Evolutionary conservation across 140 eudicot species (phyloP), one percentile per base, ranked within the genome.

Genomic region (Senecio squalidus): DNA sequence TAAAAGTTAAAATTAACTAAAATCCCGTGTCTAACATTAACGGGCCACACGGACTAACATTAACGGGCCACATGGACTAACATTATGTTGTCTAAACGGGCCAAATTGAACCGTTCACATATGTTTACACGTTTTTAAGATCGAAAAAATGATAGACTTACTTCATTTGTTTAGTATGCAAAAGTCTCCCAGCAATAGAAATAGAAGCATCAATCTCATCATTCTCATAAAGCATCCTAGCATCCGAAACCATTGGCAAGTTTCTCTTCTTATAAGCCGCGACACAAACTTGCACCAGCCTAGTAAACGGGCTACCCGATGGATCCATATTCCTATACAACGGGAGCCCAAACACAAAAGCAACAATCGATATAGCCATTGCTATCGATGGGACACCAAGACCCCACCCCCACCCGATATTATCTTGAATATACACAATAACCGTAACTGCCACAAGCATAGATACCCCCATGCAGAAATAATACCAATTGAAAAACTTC

Each of bases 391-490:
- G 82, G 54, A 68, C 48, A 6, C 86, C 86, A 2, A 76, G 74
- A 9, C 86, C 82, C 82, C 76, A 71, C 3, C 77, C 87, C 83
- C 87, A 80, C 33, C 83, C 80, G 4, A 80, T 50, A n/a, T 76
- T 30, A 55, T 80, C 87, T 25, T 80, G 83, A 51, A 80, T 68
- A 18, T 80, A 80, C 10, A 80, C 83, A 22, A 80, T 65, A 1
- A 80, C 80, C 0, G 86, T 80, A 14, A 80, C 65, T 0, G 83
- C 83, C 17, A 69, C 49, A 5, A 80, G 77, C 60, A 49, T 61
- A 17, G 83, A 69, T 55, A 21, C 33, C 11, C 83, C 80, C 77
- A 76, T 76, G 74, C 74, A 58, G 43, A 80, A 76, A 58, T 68
- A 72, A 54, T 76, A 80, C 86, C 80, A 68, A 13, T 76, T 76